Base-by-base conservation (phyloP, 768 basidiomycete species). In the Brasilioporus rufonigricans region DNA sequence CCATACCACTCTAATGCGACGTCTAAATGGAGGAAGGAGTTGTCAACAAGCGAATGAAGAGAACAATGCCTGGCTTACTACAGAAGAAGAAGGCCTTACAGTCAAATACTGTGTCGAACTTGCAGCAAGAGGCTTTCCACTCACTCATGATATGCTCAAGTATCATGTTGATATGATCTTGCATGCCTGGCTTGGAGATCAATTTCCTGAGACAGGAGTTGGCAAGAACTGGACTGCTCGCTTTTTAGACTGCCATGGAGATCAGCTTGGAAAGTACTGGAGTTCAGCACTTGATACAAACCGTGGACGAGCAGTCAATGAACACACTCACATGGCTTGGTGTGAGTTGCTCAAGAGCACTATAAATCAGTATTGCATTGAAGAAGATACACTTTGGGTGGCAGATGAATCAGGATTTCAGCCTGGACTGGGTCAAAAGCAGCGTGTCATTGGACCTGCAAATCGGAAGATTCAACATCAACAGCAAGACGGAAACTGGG, bases 241-340 rank as follows among this genome's bases (percentile, higher is more conserved):
- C n/a, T n/a, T n/a, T n/a, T n/a, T n/a, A n/a, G n/a, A n/a, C n/a
- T n/a, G 35, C 35, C 35, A 35, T 35, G 4, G 35, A 10, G 53
- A 71, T 19, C 31, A 49, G 6, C 51, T 79, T 7, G 52, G 63
- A n/a, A 52, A 51, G n/a, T 71, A 61, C 36, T 71, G 71, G 65
- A 61, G 71, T 18, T 51, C 55, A 23, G 53, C 71, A 19, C 66
- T 79, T 0, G 76, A 80, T 23, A 56, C 56, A 18, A 64, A 68
- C 21, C 62, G 68, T 13, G 75, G 66, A 1, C 61, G 58, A 13
- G 75, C 74, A 31, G 74, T 73, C 4, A 79, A 78, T 55, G 66
- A 70, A 4, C 35, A 52, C 12, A 73, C 68, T 3, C 71, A 76
- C 26, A 56, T 63, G 16, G 59, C 61, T 19, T 77, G 62, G 54